Evolutionary conservation across 805 yeast species (phyloP).

Genomic region (Debaryomyces maramus): DNA sequence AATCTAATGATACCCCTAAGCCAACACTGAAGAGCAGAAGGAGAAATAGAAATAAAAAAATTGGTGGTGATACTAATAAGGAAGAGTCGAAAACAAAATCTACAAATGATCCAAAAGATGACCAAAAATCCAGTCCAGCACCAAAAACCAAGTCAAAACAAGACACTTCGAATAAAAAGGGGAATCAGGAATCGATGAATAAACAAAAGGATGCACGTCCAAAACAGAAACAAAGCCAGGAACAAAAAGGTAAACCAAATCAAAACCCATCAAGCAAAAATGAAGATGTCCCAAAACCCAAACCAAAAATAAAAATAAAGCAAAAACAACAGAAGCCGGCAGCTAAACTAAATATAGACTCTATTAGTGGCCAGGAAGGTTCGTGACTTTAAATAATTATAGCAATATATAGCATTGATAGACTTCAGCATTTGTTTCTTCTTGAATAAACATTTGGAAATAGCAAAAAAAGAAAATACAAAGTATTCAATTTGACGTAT

Average conservation of each 20-base stretch:
- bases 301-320: neutral
- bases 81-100: slow-evolving; percentile 1
- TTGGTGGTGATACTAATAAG: neutral
- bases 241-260: neutral
- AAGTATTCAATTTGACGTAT: too few relatives aligned
- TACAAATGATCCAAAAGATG: neutral
- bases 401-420: too few relatives aligned
- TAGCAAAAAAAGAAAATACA: too few relatives aligned
- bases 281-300: slow-evolving; percentile 1
- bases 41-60: slow-evolving; percentile 2
- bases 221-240: neutral
- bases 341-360: neutral
- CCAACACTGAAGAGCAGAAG: slow-evolving; percentile 2
- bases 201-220: neutral
- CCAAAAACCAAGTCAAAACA: neutral
- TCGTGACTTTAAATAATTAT: too few relatives aligned
- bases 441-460: too few relatives aligned
- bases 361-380: too few relatives aligned
- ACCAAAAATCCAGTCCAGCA: too few relatives aligned
- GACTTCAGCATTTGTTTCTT: too few relatives aligned
- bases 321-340: neutral
- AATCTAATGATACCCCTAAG: neutral
- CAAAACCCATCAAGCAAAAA: neutral
- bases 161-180: neutral
- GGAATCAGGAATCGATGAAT: neutral